These are phyloP conservation scores for Porphyridium purpureum DNA, from an alignment of 23 red algal genomes.

Conservation along the genomic window DNA sequence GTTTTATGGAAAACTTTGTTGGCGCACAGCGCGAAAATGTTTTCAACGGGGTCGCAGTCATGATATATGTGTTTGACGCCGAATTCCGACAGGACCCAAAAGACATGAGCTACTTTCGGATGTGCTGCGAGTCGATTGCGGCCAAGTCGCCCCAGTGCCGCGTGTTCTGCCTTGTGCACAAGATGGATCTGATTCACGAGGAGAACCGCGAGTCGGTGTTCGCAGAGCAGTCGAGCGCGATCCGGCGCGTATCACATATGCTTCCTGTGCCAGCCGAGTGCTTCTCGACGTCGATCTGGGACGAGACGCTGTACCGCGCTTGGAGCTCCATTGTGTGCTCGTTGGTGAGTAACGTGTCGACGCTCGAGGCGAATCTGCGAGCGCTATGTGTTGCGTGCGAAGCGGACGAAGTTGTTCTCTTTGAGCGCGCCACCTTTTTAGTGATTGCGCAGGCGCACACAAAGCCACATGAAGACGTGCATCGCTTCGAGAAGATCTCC, in stretches of 20 bases:
- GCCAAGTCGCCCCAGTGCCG: neutral
- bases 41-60: slow-evolving; percentile 5
- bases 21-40: slow-evolving; percentile 2
- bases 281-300: slow-evolving; percentile 37
- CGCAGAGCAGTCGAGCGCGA: neutral
- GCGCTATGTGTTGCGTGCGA: slow-evolving; percentile 6
- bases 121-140: neutral
- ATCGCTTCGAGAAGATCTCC: slow-evolving; percentile 36
- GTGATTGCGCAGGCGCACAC: slow-evolving; percentile 12
- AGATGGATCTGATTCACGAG: slow-evolving; percentile 18
- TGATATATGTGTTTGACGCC: slow-evolving; percentile 19
- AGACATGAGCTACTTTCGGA: slow-evolving; percentile 6
- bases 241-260: neutral
- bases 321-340: slow-evolving; percentile 19
- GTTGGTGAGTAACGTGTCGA: slow-evolving; percentile 1
- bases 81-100: neutral
- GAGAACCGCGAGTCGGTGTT: neutral
- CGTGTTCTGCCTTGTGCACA: slow-evolving; percentile 17
- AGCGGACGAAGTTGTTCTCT: slow-evolving; percentile 21
- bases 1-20: slow-evolving; percentile 12
- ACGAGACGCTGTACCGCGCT: slow-evolving; percentile 19
- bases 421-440: slow-evolving; percentile 25
- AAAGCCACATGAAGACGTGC: slow-evolving; percentile 6
- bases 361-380: neutral
- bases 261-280: neutral